A percentile compares a stretch with the other conserved stretches of the same genome.
Evolutionary conservation across 345 rosid species (phyloP).

Genomic region (Eucalyptus cladocalyx): DNA sequence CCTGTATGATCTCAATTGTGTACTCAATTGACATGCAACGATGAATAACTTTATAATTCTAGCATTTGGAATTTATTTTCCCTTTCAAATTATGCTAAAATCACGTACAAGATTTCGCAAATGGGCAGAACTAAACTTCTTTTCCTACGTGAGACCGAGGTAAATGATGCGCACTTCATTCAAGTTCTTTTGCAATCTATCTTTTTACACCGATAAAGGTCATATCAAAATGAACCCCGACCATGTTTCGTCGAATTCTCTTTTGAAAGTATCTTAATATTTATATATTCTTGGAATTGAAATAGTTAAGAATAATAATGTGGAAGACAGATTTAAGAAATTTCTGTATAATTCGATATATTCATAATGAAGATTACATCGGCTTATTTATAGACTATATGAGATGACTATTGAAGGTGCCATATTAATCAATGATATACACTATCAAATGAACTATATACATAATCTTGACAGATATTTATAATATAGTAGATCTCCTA

Average conservation of each 20-base stretch:
- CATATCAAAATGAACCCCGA: background rate
- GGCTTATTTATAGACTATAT: background rate
- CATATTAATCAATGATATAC: background rate
- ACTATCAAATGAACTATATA: background rate
- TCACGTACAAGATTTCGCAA: background rate
- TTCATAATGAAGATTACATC: background rate
- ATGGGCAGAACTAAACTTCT: background rate
- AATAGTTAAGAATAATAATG: background rate
- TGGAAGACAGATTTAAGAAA: background rate
- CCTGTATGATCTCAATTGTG: background rate
- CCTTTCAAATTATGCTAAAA: background rate
- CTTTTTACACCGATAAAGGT: background rate
- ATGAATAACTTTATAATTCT: background rate
- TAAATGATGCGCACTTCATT: background rate
- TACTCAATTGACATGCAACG: background rate
- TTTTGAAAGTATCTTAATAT: background rate
- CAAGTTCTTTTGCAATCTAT: background rate
- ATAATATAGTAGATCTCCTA: no score
- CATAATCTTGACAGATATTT: no score
- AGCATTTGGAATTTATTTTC: background rate
- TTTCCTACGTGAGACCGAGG: background rate
- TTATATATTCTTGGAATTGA: background rate
- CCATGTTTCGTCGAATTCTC: background rate
- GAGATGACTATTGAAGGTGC: background rate
- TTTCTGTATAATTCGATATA: no score